These are phyloP conservation scores for Termitomyces sp. DNA, from an alignment of 768 basidiomycete species.

Conservation along the genomic window DNA sequence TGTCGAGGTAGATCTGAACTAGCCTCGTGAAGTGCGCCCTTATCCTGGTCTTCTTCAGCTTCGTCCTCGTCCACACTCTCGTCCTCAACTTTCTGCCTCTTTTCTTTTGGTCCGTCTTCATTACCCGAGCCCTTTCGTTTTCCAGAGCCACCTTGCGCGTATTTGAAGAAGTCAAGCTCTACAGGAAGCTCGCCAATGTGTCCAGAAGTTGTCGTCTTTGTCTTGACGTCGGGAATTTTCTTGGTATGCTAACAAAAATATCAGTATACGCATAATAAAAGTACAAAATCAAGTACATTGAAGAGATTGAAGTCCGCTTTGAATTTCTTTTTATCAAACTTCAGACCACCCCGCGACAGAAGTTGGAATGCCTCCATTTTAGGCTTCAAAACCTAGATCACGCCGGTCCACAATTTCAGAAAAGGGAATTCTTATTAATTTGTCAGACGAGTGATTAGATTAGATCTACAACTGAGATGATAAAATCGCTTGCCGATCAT, in stretches of 20 bases:
- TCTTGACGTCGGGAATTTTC: neutral
- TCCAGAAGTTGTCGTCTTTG: conserved; percentile 18
- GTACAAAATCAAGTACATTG: conserved; percentile 36
- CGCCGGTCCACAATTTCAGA: too few relatives aligned
- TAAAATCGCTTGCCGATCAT: too few relatives aligned
- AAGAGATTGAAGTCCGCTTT: conserved; percentile 70
- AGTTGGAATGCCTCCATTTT: conserved; percentile 86
- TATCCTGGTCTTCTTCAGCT: conserved; percentile 15
- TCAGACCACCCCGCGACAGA: conserved; percentile 80
- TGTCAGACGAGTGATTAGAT: too few relatives aligned
- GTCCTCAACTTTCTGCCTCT: conserved; percentile 30
- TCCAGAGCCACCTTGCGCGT: conserved; percentile 51
- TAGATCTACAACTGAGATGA: too few relatives aligned
- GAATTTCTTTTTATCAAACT: conserved; percentile 77
- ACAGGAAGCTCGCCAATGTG: conserved; percentile 52
- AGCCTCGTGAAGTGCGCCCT: conserved; percentile 13
- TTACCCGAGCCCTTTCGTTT: conserved; percentile 45
- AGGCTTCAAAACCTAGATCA: neutral
- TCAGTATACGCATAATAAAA: conserved; percentile 3
- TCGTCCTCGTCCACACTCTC: conserved; percentile 26
- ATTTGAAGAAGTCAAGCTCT: conserved; percentile 92
- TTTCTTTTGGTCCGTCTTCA: conserved; percentile 20
- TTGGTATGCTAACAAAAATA: conserved; percentile 16
- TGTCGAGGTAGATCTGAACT: conserved; percentile 39
- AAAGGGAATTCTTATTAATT: too few relatives aligned